phyloP scores from a whole-genome alignment of 257 asterid species.

The Coffea canephora region DNA sequence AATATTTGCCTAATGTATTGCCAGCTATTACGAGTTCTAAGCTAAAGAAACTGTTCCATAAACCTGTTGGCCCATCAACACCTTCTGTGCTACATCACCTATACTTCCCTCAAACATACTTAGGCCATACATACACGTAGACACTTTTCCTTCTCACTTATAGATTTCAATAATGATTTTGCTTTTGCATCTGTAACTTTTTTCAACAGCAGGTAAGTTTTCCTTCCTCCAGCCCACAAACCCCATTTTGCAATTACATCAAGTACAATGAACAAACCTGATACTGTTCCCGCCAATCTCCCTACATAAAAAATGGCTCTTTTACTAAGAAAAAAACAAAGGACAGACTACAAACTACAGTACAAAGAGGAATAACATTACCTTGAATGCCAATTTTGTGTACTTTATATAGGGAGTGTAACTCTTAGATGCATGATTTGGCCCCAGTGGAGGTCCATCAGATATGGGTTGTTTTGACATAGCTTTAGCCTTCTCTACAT shows the following conservation, averaged over 20 bases:
- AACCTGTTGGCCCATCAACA: no score
- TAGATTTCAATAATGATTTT: not conserved
- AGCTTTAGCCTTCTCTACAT: constrained; percentile 28
- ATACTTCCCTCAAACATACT: no score
- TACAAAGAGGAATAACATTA: constrained; percentile 27
- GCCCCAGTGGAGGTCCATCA: constrained; percentile 34
- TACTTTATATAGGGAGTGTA: constrained; percentile 74
- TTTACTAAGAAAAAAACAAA: not conserved
- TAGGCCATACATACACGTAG: no score
- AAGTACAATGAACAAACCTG: not conserved
- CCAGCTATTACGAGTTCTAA: no score
- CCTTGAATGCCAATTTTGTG: constrained; percentile 84
- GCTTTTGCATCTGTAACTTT: not conserved
- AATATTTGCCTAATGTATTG: no score
- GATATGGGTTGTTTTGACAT: constrained; percentile 33
- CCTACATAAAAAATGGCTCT: not conserved
- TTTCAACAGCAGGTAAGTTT: not conserved
- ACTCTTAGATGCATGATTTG: constrained; percentile 49
- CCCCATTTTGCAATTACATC: not conserved
- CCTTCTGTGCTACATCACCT: no score
- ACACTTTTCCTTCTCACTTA: no score
- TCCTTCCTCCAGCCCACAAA: no score
- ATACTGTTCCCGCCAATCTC: not conserved
- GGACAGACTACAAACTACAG: not conserved
- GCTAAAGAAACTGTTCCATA: no score